phyloP scores from a whole-genome alignment of 2,329 filamentous ascomycete species.

The Apiospora koreana region DNA sequence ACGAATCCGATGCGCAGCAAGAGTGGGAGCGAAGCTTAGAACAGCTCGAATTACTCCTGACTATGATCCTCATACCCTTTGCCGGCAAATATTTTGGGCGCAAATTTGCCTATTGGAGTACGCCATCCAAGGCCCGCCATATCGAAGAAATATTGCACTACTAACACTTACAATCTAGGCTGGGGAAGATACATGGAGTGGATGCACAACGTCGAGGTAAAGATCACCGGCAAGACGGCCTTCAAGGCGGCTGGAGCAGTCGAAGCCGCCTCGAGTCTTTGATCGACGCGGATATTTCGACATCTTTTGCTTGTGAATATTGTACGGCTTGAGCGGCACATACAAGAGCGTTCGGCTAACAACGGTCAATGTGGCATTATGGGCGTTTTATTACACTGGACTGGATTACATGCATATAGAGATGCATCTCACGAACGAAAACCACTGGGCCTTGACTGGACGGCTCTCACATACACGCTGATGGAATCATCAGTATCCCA shows the following conservation, averaged over 20 bases:
- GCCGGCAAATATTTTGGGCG: conserved; percentile 92
- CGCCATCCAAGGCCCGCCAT: conserved; percentile 31
- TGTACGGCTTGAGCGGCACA: conserved; percentile 3
- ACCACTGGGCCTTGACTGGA: background rate
- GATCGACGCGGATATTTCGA: conserved; percentile 20
- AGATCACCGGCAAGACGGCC: conserved; percentile 60
- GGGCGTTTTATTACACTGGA: conserved; percentile 5
- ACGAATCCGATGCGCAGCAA: conserved; percentile 81
- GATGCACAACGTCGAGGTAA: conserved; percentile 80
- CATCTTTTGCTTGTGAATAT: background rate
- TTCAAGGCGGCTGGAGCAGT: conserved; percentile 66
- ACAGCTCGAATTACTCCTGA: conserved; percentile 88
- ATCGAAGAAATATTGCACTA: background rate
- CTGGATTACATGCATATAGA: conserved; percentile 4
- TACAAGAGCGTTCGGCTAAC: conserved; percentile 2
- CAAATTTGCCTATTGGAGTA: conserved; percentile 96
- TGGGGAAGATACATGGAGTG: conserved; percentile 95
- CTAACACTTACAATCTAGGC: conserved; percentile 50
- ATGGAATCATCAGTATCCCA: background rate
- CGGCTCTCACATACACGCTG: background rate
- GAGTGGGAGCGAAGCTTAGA: conserved; percentile 96
- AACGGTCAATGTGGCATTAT: background rate
- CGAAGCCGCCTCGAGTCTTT: conserved; percentile 60
- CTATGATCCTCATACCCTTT: conserved; percentile 93
- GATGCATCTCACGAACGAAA: conserved; percentile 2